Evolutionary conservation across 2,329 filamentous ascomycete species (phyloP), one percentile per base, ranked within the genome.

Genomic region (Xylaria sp.): DNA sequence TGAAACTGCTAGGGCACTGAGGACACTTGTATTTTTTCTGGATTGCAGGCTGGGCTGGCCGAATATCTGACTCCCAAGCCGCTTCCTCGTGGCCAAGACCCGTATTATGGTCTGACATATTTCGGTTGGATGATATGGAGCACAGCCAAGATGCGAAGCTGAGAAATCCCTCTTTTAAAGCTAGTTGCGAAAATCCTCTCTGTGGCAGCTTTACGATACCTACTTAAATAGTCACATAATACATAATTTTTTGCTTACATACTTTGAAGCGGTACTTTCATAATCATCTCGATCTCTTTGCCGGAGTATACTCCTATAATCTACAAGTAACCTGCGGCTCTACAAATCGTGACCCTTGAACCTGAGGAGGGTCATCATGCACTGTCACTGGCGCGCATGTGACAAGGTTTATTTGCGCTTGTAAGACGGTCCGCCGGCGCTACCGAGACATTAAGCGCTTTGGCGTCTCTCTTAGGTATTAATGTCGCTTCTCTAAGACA

Each of bases 1-100:
- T 77, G 70, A 79, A 79, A 38, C 70, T 75, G 48, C 75, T 73
- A 3, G 73, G 68, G 48, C 77, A 79, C 26, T 71, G 72, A 57
- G 74, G 68, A 58, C 77, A 79, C 57, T 74, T 72, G 59, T 76
- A 74, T 71, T 74, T 73, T 40, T 73, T 72, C 66, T 73, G 64
- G 56, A 59, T 49, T 56, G 63, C 49, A 62, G 64, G 56, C 67
- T 67, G 63, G 71, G 51, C 15, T 26, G 40, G 49, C 23, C n/a
- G 42, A 53, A 57, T 57, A 57, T 69, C 48, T 53, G 42, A 61
- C 62, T 59, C 67, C 62, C 59, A 60, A 68, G 59, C 23, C 33
- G 42, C 57, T 33, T 40, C 61, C 13, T 63, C 57, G 38, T 31
- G 20, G 59, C 67, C 59, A 67, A 67, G 64, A 57, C 33, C 51